Conservation (phyloP, 495 filamentous ascomycete genomes). For the Annulohypoxylon nitens region DNA sequence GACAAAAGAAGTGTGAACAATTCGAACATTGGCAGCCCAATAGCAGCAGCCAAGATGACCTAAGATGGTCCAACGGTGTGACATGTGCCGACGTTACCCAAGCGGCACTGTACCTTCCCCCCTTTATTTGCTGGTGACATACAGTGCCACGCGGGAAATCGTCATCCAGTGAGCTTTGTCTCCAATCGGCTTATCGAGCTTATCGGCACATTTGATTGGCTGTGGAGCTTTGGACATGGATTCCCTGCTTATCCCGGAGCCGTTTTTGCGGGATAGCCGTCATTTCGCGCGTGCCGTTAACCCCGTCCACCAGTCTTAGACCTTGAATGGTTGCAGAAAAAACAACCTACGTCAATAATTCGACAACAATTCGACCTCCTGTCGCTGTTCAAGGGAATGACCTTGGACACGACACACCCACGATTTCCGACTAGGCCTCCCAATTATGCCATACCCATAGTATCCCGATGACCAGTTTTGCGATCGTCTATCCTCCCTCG, state of each 20-base stretch:
- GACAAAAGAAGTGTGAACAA: constrained; percentile 12
- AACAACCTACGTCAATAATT: constrained; percentile 37
- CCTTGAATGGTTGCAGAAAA: constrained; percentile 26
- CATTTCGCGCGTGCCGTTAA: constrained; percentile 45
- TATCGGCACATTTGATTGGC: constrained; percentile 29
- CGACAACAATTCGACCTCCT: neutral
- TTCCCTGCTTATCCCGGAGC: constrained; percentile 38
- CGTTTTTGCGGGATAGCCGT: constrained; percentile 41
- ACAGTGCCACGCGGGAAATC: constrained; percentile 35
- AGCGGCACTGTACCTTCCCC: constrained; percentile 8
- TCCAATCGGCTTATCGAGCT: constrained; percentile 45
- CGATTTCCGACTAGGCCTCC: constrained; percentile 26
- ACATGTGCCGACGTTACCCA: constrained; percentile 9
- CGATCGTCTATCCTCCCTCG: constrained; percentile 39
- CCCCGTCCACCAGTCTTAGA: constrained; percentile 6
- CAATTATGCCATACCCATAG: constrained; percentile 56
- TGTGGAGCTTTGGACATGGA: constrained; percentile 37
- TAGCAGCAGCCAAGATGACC: too few relatives aligned
- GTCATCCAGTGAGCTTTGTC: constrained; percentile 39
- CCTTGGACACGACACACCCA: constrained; percentile 31
- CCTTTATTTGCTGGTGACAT: neutral
- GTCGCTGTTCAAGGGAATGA: constrained; percentile 37
- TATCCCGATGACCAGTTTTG: constrained; percentile 39
- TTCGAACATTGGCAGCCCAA: neutral
- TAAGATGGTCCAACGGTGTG: constrained; percentile 4